Percentiles rank a stretch among this genome's conserved stretches.
Evolutionary conservation across 179 eudicot genomes (phyloP).

Genomic region (Vitellaria paradoxa): DNA sequence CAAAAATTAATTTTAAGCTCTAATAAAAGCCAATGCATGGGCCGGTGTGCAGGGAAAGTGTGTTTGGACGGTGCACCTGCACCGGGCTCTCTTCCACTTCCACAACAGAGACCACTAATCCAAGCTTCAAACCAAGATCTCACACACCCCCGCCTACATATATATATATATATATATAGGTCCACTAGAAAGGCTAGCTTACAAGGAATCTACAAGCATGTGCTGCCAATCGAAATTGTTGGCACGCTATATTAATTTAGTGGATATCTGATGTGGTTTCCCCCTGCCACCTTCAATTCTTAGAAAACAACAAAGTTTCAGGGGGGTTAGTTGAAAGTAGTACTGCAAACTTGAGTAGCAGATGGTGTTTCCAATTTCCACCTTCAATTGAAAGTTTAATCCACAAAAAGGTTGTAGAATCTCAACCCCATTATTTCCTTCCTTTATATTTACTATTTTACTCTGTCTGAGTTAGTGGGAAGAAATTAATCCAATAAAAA

Average conservation of each 20-base stretch:
- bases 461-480: neutral
- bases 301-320: neutral
- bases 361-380: too few relatives aligned
- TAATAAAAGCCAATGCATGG: neutral
- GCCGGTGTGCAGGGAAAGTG: neutral
- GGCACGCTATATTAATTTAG: too few relatives aligned
- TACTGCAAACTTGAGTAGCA: too few relatives aligned
- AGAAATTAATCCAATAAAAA: neutral
- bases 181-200: neutral
- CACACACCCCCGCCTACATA: too few relatives aligned
- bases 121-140: too few relatives aligned
- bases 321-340: neutral
- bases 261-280: neutral
- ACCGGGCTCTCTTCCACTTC: too few relatives aligned
- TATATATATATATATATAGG: too few relatives aligned
- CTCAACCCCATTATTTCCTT: neutral
- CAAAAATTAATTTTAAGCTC: neutral
- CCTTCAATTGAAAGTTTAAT: neutral
- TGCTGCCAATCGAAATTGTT: neutral
- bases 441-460: neutral
- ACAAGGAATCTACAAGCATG: neutral
- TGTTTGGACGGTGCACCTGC: neutral
- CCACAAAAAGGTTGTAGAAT: neutral
- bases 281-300: neutral
- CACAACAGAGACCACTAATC: too few relatives aligned